phyloP scores from a whole-genome alignment of 164 flowering plant genomes.

The Akebia trifoliata region DNA sequence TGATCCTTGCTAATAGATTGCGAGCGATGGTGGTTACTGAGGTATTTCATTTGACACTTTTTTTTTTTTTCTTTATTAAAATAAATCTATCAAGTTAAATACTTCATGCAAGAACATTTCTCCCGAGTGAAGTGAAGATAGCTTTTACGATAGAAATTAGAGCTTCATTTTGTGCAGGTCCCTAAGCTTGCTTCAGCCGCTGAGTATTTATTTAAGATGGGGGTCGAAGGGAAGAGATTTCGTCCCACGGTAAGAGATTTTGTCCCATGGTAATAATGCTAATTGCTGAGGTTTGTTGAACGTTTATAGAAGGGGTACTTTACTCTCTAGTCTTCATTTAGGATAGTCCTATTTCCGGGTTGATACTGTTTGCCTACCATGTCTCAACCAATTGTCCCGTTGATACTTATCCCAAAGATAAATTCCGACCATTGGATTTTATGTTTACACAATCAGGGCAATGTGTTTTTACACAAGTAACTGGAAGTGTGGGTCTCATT shows the following conservation, averaged over 20 bases:
- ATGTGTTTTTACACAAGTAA: too few species aligned
- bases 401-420: background rate
- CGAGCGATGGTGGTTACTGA: constrained; percentile 84
- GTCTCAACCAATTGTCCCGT: too few species aligned
- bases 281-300: background rate
- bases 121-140: background rate
- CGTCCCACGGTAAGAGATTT: constrained; percentile 67
- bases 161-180: constrained; percentile 43
- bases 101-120: background rate
- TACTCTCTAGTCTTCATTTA: too few species aligned
- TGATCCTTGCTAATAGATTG: constrained; percentile 61
- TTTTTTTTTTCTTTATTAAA: background rate
- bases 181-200: constrained; percentile 97
- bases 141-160: background rate
- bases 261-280: constrained; percentile 6
- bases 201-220: constrained; percentile 91
- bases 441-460: too few species aligned
- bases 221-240: constrained; percentile 95
- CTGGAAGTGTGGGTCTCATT: too few species aligned
- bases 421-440: too few species aligned
- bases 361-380: too few species aligned
- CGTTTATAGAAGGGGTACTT: too few species aligned
- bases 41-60: constrained; percentile 35
- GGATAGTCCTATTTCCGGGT: too few species aligned
- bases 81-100: background rate